Percentiles rank a stretch among this genome's conserved stretches.
These are phyloP conservation scores for Trematosphaeria pertusa DNA, from an alignment of 2,329 filamentous ascomycete genomes.

Conservation along the genomic window DNA sequence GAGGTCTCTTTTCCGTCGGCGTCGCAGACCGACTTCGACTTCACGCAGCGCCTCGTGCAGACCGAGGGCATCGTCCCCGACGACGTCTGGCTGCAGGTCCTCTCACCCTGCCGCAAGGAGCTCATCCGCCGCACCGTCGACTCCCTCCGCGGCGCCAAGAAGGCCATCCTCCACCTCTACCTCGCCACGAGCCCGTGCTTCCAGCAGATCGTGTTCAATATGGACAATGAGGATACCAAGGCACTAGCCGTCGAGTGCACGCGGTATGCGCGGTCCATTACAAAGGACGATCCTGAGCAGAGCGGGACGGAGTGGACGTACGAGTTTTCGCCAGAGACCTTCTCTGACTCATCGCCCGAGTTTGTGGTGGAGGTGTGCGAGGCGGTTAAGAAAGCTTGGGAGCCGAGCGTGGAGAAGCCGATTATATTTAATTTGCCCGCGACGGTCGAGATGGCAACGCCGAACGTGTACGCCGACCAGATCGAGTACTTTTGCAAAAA, in stretches of 20 bases:
- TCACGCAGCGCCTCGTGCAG: slow-evolving; percentile 84
- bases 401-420: slow-evolving; percentile 75
- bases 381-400: slow-evolving; percentile 94
- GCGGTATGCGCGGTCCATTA: slow-evolving; percentile 85
- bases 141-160: slow-evolving; percentile 86
- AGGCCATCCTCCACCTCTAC: slow-evolving; percentile 94
- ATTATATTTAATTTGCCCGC: slow-evolving; percentile 98
- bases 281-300: slow-evolving; percentile 73
- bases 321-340: slow-evolving; percentile 86
- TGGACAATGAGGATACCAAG: slow-evolving; percentile 80
- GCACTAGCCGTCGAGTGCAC: slow-evolving; percentile 85
- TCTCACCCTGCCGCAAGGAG: slow-evolving; percentile 90
- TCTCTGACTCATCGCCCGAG: slow-evolving; percentile 87
- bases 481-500: slow-evolving; percentile 94
- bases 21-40: slow-evolving; percentile 95
- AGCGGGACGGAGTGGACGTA: slow-evolving; percentile 74
- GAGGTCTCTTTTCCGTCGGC: slow-evolving; percentile 95
- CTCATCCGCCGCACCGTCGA: slow-evolving; percentile 90
- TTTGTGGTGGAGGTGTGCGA: slow-evolving; percentile 85
- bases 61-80: slow-evolving; percentile 84
- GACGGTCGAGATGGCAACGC: slow-evolving; percentile 93
- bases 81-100: slow-evolving; percentile 90
- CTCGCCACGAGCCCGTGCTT: slow-evolving; percentile 97
- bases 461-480: slow-evolving; percentile 94
- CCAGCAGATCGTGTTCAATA: slow-evolving; percentile 87